Conservation (phyloP, 306 rosid genomes). For the Inga laurina region DNA sequence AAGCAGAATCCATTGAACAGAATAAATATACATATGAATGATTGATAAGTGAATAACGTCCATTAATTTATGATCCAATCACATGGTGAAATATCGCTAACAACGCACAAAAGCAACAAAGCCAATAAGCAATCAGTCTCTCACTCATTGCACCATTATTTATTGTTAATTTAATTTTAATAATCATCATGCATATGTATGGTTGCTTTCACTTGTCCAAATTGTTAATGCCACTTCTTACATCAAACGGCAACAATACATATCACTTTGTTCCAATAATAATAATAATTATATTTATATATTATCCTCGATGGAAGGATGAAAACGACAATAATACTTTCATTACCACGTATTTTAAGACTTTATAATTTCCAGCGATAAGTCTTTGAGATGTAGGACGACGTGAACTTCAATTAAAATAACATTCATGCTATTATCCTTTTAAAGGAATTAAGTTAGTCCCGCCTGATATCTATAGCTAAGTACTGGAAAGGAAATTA, state of each 20-base stretch:
- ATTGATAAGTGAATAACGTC: not conserved
- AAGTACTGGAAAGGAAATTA: not conserved
- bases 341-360: slow-evolving; percentile 2
- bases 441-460: not conserved
- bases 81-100: not conserved
- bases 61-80: not conserved
- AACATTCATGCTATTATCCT: not conserved
- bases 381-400: slow-evolving; percentile 22
- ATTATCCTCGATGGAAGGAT: slow-evolving; percentile 23
- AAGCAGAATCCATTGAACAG: not conserved
- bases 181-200: slow-evolving; percentile 1
- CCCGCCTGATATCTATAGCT: not conserved
- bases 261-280: slow-evolving; percentile 1
- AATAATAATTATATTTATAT: not conserved
- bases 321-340: slow-evolving; percentile 24
- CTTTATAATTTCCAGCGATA: slow-evolving; percentile 13
- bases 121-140: not conserved
- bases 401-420: slow-evolving; percentile 16
- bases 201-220: slow-evolving; percentile 34
- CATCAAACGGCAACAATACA: slow-evolving; percentile 8
- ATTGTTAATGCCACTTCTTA: slow-evolving; percentile 30
- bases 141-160: not conserved
- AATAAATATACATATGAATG: not conserved
- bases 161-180: not conserved
- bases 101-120: not conserved